A percentile compares a stretch with the other conserved stretches of the same genome.
phyloP scores from a whole-genome alignment of 805 yeast genomes.

The Nakazawaea molendinolei region DNA sequence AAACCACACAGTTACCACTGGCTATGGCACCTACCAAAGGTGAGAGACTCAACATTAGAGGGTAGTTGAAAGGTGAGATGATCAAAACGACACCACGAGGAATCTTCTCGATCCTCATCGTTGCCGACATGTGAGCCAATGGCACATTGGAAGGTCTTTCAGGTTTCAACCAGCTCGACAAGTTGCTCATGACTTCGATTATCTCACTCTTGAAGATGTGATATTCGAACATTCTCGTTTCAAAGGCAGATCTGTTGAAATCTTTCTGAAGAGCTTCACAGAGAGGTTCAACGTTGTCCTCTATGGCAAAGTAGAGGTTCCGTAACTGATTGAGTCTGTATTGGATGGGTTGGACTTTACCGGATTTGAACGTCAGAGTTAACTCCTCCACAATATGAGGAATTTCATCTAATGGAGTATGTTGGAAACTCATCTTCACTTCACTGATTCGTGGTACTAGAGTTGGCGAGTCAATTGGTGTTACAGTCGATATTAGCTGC shows the following conservation, averaged over 20 bases:
- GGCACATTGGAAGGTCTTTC: conserved; percentile 33
- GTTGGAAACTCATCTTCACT: conserved; percentile 20
- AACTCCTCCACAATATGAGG: conserved; percentile 38
- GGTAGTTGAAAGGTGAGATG: conserved; percentile 79
- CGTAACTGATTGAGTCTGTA: conserved; percentile 58
- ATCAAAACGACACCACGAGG: conserved; percentile 66
- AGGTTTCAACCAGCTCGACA: conserved; percentile 58
- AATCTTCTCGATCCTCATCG: conserved; percentile 27
- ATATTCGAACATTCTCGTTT: conserved; percentile 57
- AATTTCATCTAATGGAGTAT: conserved; percentile 44
- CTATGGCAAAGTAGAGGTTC: conserved; percentile 55
- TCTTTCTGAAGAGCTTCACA: conserved; percentile 57
- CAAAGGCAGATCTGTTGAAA: conserved; percentile 57
- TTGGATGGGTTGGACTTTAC: conserved; percentile 44
- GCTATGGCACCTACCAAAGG: conserved; percentile 80
- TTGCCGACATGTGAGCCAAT: conserved; percentile 20
- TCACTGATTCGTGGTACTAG: no score
- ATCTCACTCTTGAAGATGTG: conserved; percentile 47
- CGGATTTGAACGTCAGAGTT: conserved; percentile 32
- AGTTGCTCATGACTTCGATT: conserved; percentile 46
- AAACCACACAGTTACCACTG: conserved; percentile 74
- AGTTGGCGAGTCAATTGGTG: no score
- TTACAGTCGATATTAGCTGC: no score
- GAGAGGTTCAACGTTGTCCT: conserved; percentile 50
- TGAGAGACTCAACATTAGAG: conserved; percentile 52